phyloP scores from a whole-genome alignment of 306 rosid genomes.

The Cucumis melo region DNA sequence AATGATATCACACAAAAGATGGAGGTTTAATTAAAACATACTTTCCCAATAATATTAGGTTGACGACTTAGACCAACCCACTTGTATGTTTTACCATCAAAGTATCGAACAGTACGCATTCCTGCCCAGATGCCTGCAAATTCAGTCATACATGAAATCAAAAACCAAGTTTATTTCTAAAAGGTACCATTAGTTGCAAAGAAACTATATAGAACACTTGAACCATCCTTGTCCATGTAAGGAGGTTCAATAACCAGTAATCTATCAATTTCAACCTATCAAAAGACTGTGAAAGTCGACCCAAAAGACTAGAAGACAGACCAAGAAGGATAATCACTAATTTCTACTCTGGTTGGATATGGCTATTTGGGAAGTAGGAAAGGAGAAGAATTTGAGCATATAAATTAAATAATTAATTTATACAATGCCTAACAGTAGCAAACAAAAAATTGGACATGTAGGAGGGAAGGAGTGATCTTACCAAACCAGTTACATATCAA shows the following conservation, averaged over 20 bases:
- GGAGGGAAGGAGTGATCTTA: slow-evolving; percentile 22
- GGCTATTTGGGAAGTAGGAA: background rate
- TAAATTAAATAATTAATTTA: background rate
- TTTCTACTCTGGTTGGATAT: background rate
- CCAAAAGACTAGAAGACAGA: background rate
- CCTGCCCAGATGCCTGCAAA: slow-evolving; percentile 98
- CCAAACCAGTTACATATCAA: slow-evolving; percentile 98
- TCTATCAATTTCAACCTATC: background rate
- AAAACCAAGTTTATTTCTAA: background rate
- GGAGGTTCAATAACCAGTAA: background rate
- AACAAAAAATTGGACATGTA: background rate
- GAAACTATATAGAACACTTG: background rate
- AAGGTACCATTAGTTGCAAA: background rate
- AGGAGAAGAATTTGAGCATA: background rate
- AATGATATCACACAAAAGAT: background rate
- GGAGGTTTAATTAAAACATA: slow-evolving; percentile 25
- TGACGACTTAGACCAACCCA: slow-evolving; percentile 99
- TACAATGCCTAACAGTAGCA: background rate
- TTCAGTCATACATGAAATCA: background rate
- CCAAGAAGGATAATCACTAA: background rate
- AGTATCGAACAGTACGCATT: slow-evolving; percentile 91
- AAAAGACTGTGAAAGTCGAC: background rate
- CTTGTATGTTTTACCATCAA: slow-evolving; percentile 95
- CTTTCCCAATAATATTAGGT: slow-evolving; percentile 90
- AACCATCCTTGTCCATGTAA: background rate